Evolutionary conservation across 2,329 filamentous ascomycete species (phyloP), one percentile per base, ranked within the genome.

Genomic region (Trichophyton benhamiae): DNA sequence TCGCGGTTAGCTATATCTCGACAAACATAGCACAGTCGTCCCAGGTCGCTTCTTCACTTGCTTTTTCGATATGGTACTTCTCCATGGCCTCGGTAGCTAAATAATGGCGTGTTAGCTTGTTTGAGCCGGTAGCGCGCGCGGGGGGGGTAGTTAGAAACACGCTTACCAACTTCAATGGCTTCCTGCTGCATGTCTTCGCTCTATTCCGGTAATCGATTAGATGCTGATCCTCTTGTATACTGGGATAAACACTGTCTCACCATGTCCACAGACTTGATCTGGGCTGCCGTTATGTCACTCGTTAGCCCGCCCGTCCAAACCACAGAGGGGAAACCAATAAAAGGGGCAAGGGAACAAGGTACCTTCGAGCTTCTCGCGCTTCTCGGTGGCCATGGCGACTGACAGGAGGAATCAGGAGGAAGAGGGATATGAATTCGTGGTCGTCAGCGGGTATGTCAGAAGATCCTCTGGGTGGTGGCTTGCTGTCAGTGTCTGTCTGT

Each of bases 241-340:
- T 57, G 27, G 61, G 17, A 6, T 41, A 11, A 11, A 36, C 5
- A 36, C 33, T 60, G 53, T 58, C 80, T 76, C 82, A 97, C 94
- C 94, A 99, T 99, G 74, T 99, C 94, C 63, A 90, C 92, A 68
- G 91, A 96, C 81, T 99, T 99, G 77, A 99, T 87, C 78, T 96
- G 91, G 65, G 90, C 94, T 99, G 71, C 27, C 11, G 17, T 22
- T 48, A 27, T 42, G 13, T 49, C 58, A 22, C 41, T 22, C 27
- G 17, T 49, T 49, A 38, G 17, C 38, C 49, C 11, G 6, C 8
- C 20, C 22, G 13, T 8, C 11, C 9, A 38, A 38, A 38, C 3
- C 33, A 42, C 20, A 36, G 57, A 48, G 41, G 41, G 41, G 41
- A 49, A 58, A n/a, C 58, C 55, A 36, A 57, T 55, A 59, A 64